Percentiles rank a stretch among this genome's conserved stretches.
These are phyloP conservation scores for Solanum hybrid DNA, from an alignment of 305 asterid genomes.

Conservation along the genomic window DNA sequence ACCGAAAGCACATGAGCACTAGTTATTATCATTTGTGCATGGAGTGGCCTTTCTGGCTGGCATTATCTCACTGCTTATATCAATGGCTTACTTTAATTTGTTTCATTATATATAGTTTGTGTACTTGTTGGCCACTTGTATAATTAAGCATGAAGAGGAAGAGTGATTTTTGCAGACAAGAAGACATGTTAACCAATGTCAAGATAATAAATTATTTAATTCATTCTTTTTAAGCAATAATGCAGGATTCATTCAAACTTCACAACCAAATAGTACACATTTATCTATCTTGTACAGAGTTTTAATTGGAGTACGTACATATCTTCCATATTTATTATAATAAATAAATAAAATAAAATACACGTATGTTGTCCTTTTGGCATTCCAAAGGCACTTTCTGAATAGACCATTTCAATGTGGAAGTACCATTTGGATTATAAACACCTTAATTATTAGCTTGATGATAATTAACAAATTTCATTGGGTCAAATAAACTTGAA, in stretches of 20 bases:
- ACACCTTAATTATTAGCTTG: not conserved
- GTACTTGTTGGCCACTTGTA: constrained; percentile 57
- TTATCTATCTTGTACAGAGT: constrained; percentile 8
- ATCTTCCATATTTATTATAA: not conserved
- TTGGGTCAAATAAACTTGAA: not conserved
- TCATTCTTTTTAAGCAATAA: constrained; percentile 16
- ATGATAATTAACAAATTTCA: not conserved
- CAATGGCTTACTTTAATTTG: constrained; percentile 3
- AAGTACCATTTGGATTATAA: not conserved
- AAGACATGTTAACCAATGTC: constrained; percentile 14
- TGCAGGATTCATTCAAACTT: constrained; percentile 2
- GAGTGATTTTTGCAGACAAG: constrained; percentile 25
- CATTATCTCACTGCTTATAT: constrained; percentile 17
- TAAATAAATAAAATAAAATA: too few species aligned
- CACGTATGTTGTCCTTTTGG: not conserved
- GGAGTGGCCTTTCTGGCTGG: constrained; percentile 25
- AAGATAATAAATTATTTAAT: not conserved
- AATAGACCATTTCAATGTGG: not conserved
- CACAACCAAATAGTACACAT: not conserved
- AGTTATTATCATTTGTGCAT: constrained; percentile 24
- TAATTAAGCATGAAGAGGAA: constrained; percentile 13
- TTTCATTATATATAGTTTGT: constrained; percentile 1
- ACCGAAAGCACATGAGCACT: not conserved
- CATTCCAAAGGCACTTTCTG: not conserved
- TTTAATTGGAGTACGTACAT: not conserved